Evolutionary conservation across 768 basidiomycete genomes (phyloP).

Genomic region (Kwoniella dendrophila): DNA sequence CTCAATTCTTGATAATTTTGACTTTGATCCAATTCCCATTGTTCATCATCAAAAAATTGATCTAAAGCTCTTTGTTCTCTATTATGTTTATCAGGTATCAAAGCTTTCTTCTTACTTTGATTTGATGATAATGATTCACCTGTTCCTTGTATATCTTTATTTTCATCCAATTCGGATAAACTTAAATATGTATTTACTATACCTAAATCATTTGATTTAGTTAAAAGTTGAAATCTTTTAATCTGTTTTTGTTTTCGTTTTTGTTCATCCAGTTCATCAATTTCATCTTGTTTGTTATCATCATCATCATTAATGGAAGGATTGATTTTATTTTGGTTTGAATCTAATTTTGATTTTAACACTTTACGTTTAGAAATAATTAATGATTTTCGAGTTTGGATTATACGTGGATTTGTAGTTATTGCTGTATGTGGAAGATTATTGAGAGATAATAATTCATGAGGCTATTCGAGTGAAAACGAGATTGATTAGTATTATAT

Average conservation of each 20-base stretch:
- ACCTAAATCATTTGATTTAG: slow-evolving; percentile 42
- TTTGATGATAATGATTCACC: not conserved
- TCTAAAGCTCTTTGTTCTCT: slow-evolving; percentile 39
- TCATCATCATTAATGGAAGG: not conserved
- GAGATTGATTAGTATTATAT: not conserved
- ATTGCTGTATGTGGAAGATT: slow-evolving; percentile 43
- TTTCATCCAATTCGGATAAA: slow-evolving; percentile 24
- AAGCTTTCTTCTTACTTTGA: slow-evolving; percentile 17
- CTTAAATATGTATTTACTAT: slow-evolving; percentile 43
- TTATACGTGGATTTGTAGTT: slow-evolving; percentile 40
- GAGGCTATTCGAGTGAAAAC: slow-evolving; percentile 35
- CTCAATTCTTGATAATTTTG: slow-evolving; percentile 3
- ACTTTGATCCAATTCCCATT: slow-evolving; percentile 39
- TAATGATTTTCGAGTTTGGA: slow-evolving; percentile 45
- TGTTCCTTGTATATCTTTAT: not conserved
- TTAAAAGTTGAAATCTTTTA: slow-evolving; percentile 53
- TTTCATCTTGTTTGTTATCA: slow-evolving; percentile 17
- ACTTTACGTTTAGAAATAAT: slow-evolving; percentile 39
- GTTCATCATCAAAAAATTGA: slow-evolving; percentile 42
- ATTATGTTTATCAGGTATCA: slow-evolving; percentile 3
- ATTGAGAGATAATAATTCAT: slow-evolving; percentile 49
- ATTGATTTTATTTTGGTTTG: not conserved
- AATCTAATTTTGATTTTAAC: not conserved
- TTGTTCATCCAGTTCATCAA: slow-evolving; percentile 6
- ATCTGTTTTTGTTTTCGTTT: slow-evolving; percentile 33